Percentiles rank a stretch among this genome's conserved stretches.
Evolutionary conservation across 257 asterid genomes (phyloP).

Genomic region (Solanum chiquidenum): DNA sequence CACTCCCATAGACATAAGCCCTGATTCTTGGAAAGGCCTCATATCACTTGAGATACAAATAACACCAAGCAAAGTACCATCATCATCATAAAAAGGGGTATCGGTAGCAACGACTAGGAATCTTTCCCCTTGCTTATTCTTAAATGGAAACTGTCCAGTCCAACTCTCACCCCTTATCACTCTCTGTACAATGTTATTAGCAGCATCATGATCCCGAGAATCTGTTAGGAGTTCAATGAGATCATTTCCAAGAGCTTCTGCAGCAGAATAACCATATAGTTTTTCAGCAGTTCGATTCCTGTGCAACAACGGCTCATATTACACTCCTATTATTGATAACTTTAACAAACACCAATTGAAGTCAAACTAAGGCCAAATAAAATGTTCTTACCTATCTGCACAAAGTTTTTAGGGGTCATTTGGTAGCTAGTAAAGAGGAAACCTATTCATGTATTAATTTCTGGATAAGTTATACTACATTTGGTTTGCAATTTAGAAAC

Average conservation of each 20-base stretch:
- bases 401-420: neutral
- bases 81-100: constrained; percentile 75
- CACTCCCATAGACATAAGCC: constrained; percentile 7
- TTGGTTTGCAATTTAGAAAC: neutral
- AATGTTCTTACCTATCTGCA: neutral
- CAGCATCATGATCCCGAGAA: constrained; percentile 27
- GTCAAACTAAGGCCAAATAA: neutral
- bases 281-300: constrained; percentile 82
- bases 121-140: constrained; percentile 48
- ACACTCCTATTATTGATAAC: neutral
- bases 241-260: constrained; percentile 64
- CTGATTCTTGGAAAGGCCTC: constrained; percentile 44
- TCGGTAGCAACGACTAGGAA: constrained; percentile 48
- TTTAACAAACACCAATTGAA: neutral
- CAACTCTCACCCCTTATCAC: constrained; percentile 60
- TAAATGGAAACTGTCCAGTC: constrained; percentile 78
- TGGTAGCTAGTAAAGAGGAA: neutral
- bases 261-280: constrained; percentile 58
- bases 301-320: constrained; percentile 10
- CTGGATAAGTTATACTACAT: neutral
- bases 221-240: constrained; percentile 47
- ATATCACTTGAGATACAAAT: constrained; percentile 62
- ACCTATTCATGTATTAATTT: neutral
- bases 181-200: constrained; percentile 37
- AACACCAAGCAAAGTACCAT: constrained; percentile 56